These are phyloP conservation scores for Dryadomyces quercus-mongolicae DNA, from an alignment of 2,329 filamentous ascomycete species.

Conservation along the genomic window DNA sequence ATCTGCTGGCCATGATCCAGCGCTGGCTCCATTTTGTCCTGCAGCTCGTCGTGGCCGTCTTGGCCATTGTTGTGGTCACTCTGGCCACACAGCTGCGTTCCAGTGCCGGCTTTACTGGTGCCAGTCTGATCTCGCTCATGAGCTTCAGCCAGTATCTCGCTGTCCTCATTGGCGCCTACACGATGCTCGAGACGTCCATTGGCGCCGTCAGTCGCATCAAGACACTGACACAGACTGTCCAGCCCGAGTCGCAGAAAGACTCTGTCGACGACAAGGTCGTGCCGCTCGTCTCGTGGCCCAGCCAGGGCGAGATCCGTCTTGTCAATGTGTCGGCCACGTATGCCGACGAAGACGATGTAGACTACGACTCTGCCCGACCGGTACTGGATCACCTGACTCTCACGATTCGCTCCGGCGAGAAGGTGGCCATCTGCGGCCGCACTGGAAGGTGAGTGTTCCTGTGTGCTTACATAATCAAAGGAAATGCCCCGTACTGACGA, in stretches of 20 bases:
- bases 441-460: slow-evolving; percentile 21
- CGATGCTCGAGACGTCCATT: slow-evolving; percentile 21
- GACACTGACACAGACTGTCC: slow-evolving; percentile 16
- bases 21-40: slow-evolving; percentile 42
- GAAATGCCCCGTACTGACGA: background rate
- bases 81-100: slow-evolving; percentile 31
- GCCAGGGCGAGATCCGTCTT: slow-evolving; percentile 15
- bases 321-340: slow-evolving; percentile 17
- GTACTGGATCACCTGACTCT: slow-evolving; percentile 15
- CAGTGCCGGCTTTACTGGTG: slow-evolving; percentile 26
- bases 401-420: slow-evolving; percentile 20
- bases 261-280: slow-evolving; percentile 15
- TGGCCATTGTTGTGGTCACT: slow-evolving; percentile 34
- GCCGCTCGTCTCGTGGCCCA: slow-evolving; percentile 16
- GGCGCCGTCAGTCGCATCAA: slow-evolving; percentile 23
- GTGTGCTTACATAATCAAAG: background rate
- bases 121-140: slow-evolving; percentile 25
- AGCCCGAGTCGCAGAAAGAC: slow-evolving; percentile 12
- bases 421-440: slow-evolving; percentile 31
- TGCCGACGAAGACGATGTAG: background rate
- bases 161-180: slow-evolving; percentile 20
- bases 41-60: slow-evolving; percentile 32
- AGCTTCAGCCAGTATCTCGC: slow-evolving; percentile 20
- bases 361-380: slow-evolving; percentile 15
- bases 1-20: slow-evolving; percentile 45